Conservation (phyloP, 2,329 filamentous ascomycete genomes). For the Trichoderma atroviride region DNA sequence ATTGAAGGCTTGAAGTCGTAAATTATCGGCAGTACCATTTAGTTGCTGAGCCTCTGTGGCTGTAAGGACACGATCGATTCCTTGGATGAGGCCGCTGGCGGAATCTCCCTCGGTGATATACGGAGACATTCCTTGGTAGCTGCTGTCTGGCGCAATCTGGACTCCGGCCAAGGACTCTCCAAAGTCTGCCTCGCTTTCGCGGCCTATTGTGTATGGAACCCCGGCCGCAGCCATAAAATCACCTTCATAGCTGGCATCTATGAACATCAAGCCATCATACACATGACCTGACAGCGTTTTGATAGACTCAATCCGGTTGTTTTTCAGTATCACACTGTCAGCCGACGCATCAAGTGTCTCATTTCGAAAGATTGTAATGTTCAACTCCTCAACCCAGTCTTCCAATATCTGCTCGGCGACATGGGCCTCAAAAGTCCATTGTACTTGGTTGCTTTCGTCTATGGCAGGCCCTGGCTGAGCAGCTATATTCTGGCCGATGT, state of each 20-base stretch:
- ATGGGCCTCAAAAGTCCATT: constrained; percentile 32
- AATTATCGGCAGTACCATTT: constrained; percentile 20
- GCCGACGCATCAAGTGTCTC: not conserved
- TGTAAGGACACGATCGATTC: constrained; percentile 28
- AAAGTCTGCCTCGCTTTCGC: constrained; percentile 28
- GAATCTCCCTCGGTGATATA: constrained; percentile 28
- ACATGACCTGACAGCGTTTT: constrained; percentile 17
- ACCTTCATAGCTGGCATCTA: constrained; percentile 36
- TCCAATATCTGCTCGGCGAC: constrained; percentile 31
- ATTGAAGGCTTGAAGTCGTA: constrained; percentile 28
- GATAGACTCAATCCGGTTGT: constrained; percentile 20
- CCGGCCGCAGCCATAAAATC: constrained; percentile 33
- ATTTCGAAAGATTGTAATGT: constrained; percentile 23
- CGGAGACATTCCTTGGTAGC: constrained; percentile 29
- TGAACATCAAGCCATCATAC: constrained; percentile 29
- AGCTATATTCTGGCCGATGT: constrained; percentile 15
- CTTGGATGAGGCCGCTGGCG: constrained; percentile 30
- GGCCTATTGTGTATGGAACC: constrained; percentile 28
- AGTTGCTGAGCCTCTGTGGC: not conserved
- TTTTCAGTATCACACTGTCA: constrained; percentile 20
- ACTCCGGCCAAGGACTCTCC: constrained; percentile 28
- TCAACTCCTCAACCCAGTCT: constrained; percentile 27
- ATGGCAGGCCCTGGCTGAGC: constrained; percentile 22
- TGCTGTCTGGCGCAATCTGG: not conserved
- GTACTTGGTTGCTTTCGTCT: constrained; percentile 27